phyloP scores from a whole-genome alignment of 176 grass and related monocot species.

The maize (Zea mays) region DNA sequence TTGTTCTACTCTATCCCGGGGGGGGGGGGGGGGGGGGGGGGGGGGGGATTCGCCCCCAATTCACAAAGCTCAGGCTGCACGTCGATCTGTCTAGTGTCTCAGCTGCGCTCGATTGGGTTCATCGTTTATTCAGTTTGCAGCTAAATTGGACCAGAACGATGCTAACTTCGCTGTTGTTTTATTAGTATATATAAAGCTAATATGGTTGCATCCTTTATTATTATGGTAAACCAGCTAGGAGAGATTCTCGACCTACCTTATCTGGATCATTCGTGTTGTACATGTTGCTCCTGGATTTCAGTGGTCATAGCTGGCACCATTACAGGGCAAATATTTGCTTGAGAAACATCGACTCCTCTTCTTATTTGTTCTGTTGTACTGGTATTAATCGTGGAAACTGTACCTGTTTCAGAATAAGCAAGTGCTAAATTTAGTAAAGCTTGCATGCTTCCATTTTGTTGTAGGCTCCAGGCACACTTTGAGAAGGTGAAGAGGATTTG shows the following conservation, averaged over 20 bases:
- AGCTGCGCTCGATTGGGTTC: background rate
- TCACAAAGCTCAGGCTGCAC: background rate
- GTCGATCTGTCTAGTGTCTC: background rate
- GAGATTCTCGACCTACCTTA: too few relatives aligned
- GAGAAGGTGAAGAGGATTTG: slow-evolving; percentile 83
- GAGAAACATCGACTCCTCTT: background rate
- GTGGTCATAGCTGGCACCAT: background rate
- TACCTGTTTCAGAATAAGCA: background rate
- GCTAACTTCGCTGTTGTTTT: background rate
- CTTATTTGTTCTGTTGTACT: background rate
- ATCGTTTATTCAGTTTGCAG: background rate
- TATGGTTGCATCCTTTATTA: too few relatives aligned
- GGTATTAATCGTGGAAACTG: background rate
- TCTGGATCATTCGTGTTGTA: too few relatives aligned
- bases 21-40: too few relatives aligned
- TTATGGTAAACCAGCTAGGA: too few relatives aligned
- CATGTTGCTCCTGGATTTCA: too few relatives aligned
- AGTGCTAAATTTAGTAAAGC: background rate
- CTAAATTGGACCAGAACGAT: background rate
- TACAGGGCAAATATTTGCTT: background rate
- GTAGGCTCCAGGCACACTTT: slow-evolving; percentile 78
- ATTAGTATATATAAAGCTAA: too few relatives aligned
- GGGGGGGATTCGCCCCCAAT: background rate
- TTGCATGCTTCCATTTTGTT: background rate
- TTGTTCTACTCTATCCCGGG: background rate